phyloP scores from a whole-genome alignment of 768 basidiomycete species.

The Kwoniella sp. region DNA sequence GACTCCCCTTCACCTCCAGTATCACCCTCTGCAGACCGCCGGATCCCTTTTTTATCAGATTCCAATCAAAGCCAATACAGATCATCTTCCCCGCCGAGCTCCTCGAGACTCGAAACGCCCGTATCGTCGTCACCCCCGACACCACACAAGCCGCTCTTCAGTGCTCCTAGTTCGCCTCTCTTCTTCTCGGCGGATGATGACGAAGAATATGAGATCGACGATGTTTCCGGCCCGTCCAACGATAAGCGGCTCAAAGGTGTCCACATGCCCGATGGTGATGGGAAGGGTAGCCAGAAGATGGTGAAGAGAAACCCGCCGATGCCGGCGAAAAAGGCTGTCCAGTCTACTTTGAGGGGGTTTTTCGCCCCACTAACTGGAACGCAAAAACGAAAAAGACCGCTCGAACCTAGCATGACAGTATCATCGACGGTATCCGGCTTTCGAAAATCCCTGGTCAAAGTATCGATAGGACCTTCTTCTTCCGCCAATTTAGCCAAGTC shows the following conservation, averaged over 20 bases:
- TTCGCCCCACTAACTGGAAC: slow-evolving; percentile 21
- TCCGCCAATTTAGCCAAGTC: not conserved
- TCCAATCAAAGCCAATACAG: too few species aligned
- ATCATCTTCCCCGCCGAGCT: slow-evolving; percentile 24
- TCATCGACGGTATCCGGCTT: not conserved
- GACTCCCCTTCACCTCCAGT: slow-evolving; percentile 17
- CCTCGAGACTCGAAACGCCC: slow-evolving; percentile 14
- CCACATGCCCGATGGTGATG: too few species aligned
- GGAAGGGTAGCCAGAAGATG: too few species aligned
- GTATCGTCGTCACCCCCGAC: slow-evolving; percentile 9
- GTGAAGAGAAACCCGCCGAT: not conserved
- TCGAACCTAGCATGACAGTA: slow-evolving; percentile 17
- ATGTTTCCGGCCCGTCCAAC: not conserved
- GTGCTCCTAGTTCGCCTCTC: not conserved
- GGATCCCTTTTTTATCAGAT: not conserved
- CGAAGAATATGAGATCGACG: slow-evolving; percentile 2
- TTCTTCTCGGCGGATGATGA: slow-evolving; percentile 24
- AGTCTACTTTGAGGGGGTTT: slow-evolving; percentile 36
- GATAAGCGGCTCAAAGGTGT: too few species aligned
- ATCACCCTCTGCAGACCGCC: not conserved
- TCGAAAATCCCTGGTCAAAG: not conserved
- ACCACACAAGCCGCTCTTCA: not conserved
- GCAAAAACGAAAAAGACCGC: slow-evolving; percentile 13
- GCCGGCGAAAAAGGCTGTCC: slow-evolving; percentile 12
- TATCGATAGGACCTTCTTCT: not conserved